phyloP scores from a whole-genome alignment of 345 rosid species.

The Psidium friedrichsthalianum region DNA sequence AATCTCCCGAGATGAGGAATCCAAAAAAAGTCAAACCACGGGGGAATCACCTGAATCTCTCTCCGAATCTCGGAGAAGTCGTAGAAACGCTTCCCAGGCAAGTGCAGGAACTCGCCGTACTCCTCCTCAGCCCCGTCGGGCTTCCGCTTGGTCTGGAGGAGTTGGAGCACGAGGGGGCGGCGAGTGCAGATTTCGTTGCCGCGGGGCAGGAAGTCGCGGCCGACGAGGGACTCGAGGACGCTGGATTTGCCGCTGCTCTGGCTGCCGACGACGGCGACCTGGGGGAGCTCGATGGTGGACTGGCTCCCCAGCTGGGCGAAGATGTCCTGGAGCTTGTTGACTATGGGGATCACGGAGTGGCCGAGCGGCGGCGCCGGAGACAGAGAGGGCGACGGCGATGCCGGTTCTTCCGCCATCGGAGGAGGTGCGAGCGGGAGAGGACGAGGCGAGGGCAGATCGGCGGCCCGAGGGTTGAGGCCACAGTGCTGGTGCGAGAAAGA shows the following conservation, averaged over 20 bases:
- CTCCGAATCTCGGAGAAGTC: constrained; percentile 93
- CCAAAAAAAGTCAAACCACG: background rate
- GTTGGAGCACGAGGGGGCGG: constrained; percentile 93
- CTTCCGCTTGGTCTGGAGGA: constrained; percentile 64
- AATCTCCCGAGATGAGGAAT: background rate
- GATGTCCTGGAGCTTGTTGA: constrained; percentile 91
- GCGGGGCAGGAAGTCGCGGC: constrained; percentile 93
- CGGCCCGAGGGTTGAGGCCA: constrained; percentile 5
- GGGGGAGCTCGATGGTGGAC: constrained; percentile 90
- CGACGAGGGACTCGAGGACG: constrained; percentile 95
- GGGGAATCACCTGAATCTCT: constrained; percentile 62
- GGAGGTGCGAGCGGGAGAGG: background rate
- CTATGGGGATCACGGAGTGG: constrained; percentile 83
- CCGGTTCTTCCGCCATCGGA: constrained; percentile 25
- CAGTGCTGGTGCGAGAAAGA: background rate
- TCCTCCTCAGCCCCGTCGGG: constrained; percentile 64
- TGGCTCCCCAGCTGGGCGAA: constrained; percentile 92
- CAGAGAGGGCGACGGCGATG: constrained; percentile 9
- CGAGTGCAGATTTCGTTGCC: constrained; percentile 92
- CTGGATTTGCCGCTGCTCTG: constrained; percentile 99
- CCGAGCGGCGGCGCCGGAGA: constrained; percentile 50
- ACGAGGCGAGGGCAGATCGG: background rate
- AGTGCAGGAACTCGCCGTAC: constrained; percentile 92
- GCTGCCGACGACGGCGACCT: constrained; percentile 96
- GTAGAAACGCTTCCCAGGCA: constrained; percentile 60